Evolutionary conservation across 129 eudicot genomes (phyloP), one percentile per base, ranked within the genome.

Genomic region (Chrysanthemum seticuspe): DNA sequence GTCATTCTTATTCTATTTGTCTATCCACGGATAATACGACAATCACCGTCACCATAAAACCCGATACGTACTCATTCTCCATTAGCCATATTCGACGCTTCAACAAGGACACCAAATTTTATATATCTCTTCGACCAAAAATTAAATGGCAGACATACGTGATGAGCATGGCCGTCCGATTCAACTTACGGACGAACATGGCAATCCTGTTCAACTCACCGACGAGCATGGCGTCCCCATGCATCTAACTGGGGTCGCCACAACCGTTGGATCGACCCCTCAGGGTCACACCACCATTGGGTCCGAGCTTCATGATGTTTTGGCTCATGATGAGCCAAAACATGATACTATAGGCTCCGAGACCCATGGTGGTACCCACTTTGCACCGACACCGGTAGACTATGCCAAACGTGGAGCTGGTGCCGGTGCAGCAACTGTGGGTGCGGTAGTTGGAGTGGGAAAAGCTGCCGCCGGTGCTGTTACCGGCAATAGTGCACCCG

Each of bases 111-210:
- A 23, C 14, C 27, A 44, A 4, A 0, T 6, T 13, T 14, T 19
- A 19, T 19, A 19, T 13, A 52, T 31, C 13, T 13, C 15, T 0
- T 49, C 62, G 8, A 50, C 2, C 70, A 62, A 68, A 2, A 65
- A 58, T n/a, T 19, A 18, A 60, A 84, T 86, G 91, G 86, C 89
- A 10, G 87, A 87, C 70, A 34, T 90, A 62, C 84, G 88, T 36
- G 96, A 90, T 55, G 94, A 85, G 65, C 79, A 72, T 1, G 96
- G 94, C 19, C 83, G 81, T 54, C 96, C 96, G 3, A 77, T 90
- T 64, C 89, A 86, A 73, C 88, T 87, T 55, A 84, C 95, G 5
- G 97, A 87, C 70, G 82, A 85, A 65, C 62, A 15, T 3, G 96
- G 96, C 1, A 73, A 66, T n/a, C 92, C 90, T 0, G 88, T 90